These are phyloP conservation scores for Phytophthora sp. DNA, from an alignment of 352 stramenopile genomes.

Conservation along the genomic window DNA sequence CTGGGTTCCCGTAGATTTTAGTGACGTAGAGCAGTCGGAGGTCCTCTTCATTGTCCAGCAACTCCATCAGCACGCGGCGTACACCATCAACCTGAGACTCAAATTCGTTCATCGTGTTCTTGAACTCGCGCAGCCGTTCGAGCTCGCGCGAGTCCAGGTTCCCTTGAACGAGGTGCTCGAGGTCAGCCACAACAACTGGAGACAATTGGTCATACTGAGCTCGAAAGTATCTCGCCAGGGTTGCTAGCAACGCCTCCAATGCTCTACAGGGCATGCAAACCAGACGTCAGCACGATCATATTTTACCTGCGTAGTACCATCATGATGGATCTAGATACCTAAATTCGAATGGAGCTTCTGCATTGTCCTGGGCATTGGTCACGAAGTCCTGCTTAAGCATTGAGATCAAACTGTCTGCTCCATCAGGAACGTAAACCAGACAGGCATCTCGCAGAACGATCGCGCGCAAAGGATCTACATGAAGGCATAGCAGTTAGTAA, in stretches of 20 bases:
- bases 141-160: slow-evolving; percentile 47
- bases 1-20: slow-evolving; percentile 57
- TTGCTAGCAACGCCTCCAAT: slow-evolving; percentile 51
- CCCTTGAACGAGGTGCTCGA: slow-evolving; percentile 53
- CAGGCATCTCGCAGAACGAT: slow-evolving; percentile 58
- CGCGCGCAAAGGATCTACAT: slow-evolving; percentile 55
- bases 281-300: no score
- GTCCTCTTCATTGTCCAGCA: slow-evolving; percentile 69
- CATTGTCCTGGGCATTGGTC: slow-evolving; percentile 43
- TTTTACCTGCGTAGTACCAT: no score
- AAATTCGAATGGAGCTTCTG: slow-evolving; percentile 63
- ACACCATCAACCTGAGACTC: slow-evolving; percentile 60
- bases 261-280: slow-evolving; percentile 12
- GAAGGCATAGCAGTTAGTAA: background rate
- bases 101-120: slow-evolving; percentile 70
- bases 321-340: no score
- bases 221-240: slow-evolving; percentile 48
- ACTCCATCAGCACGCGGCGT: slow-evolving; percentile 56
- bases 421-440: slow-evolving; percentile 53
- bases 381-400: slow-evolving; percentile 64
- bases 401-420: slow-evolving; percentile 51
- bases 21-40: slow-evolving; percentile 60
- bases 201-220: slow-evolving; percentile 46
- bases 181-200: slow-evolving; percentile 40
- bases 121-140: slow-evolving; percentile 57